Evolutionary conservation across 768 basidiomycete genomes (phyloP).

Genomic region (Gymnopilus dilepis): DNA sequence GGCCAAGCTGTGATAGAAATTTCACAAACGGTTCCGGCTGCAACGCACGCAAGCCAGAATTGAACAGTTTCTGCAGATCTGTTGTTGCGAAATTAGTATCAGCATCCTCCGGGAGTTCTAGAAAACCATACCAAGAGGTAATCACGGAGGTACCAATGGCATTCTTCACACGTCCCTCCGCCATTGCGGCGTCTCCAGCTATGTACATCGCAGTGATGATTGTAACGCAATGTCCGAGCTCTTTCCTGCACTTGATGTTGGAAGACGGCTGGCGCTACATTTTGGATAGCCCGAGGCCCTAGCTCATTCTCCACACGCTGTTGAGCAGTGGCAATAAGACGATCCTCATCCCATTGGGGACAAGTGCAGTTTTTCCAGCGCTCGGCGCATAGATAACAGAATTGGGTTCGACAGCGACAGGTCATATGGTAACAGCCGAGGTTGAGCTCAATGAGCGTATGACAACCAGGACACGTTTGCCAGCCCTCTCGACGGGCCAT

Average conservation of each 20-base stretch:
- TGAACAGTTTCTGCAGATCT: slow-evolving; percentile 43
- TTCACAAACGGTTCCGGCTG: slow-evolving; percentile 40
- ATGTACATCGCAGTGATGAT: slow-evolving; percentile 58
- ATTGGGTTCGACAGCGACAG: slow-evolving; percentile 60
- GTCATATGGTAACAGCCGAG: slow-evolving; percentile 71
- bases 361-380: slow-evolving; percentile 69
- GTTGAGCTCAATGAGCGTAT: slow-evolving; percentile 57
- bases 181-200: slow-evolving; percentile 52
- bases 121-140: slow-evolving; percentile 56
- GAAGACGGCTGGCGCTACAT: slow-evolving; percentile 35
- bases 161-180: slow-evolving; percentile 52
- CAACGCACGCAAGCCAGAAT: slow-evolving; percentile 45
- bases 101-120: not conserved
- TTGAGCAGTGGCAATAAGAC: slow-evolving; percentile 46
- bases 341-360: slow-evolving; percentile 65
- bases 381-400: slow-evolving; percentile 69
- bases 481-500: slow-evolving; percentile 53
- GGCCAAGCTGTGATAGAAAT: too few relatives aligned
- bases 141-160: slow-evolving; percentile 40
- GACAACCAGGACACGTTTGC: slow-evolving; percentile 70
- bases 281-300: slow-evolving; percentile 24
- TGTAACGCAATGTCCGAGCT: slow-evolving; percentile 44
- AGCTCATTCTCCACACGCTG: slow-evolving; percentile 49
- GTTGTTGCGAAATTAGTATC: not conserved
- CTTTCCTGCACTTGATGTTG: slow-evolving; percentile 37